Evolutionary conservation across 164 flowering plant genomes (phyloP), one percentile per base, ranked within the genome.

Genomic region (Cinnamomum chago): DNA sequence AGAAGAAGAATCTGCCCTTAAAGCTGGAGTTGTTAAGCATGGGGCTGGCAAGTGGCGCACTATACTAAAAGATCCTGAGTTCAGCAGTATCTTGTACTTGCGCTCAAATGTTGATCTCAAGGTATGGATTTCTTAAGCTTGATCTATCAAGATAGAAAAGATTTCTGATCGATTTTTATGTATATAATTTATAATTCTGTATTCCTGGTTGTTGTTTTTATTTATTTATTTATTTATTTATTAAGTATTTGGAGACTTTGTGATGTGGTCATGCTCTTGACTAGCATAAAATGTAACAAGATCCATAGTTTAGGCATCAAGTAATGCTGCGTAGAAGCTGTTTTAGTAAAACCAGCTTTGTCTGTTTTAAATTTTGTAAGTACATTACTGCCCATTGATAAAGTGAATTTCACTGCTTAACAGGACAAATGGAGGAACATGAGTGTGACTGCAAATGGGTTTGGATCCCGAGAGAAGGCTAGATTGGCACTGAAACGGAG

Each of bases 31-130:
- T 55, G 81, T 81, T 25, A 95, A 93, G 77, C 97, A 95, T 83
- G 99, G 99, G 70, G 88, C 93, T 25, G 98, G 99, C 2, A 95
- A 93, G 81, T 95, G 99, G 98, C 93, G 97, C n/a, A 95, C 98
- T 11, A 95, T 95, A 77, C 90, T 95, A 70, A 95, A 92, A 82
- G 98, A 95, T 71, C 99, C 99, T 9, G 94, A 93, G 77, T 93
- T 88, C 74, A 92, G 90, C 72, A 71, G 85, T 50, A 82, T 95
- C 70, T 79, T 95, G 76, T 86, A 84, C 77, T 84, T 86, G 79
- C 96, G 98, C 50, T 95, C 98, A 70, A 93, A 93, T 82, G 99
- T 95, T 18, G 98, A 95, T 85, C 96, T 93, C 67, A 95, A 95
- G 96, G 98, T 95, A 81, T 70, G 27, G 3, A 72, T 73, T 68